A percentile compares a stretch with the other conserved stretches of the same genome.
phyloP scores from a whole-genome alignment of 2,329 filamentous ascomycete genomes.

The Verticillium zaregamsianum region DNA sequence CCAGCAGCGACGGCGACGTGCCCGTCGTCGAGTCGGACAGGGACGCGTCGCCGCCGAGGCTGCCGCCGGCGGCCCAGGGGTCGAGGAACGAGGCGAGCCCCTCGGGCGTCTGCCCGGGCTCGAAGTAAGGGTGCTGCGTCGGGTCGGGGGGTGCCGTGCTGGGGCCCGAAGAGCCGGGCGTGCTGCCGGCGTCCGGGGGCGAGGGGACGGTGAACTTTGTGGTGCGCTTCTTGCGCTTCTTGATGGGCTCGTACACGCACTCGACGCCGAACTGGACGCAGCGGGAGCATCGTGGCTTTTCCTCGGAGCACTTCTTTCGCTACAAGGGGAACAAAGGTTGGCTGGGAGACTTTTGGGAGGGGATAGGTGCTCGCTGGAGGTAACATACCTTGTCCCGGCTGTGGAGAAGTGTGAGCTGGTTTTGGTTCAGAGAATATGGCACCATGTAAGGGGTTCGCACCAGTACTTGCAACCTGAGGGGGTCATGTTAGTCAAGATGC shows the following conservation, averaged over 20 bases:
- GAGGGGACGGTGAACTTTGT: constrained; percentile 5
- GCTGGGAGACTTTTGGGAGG: neutral
- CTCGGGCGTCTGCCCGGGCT: neutral
- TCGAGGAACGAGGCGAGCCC: neutral
- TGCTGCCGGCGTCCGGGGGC: neutral
- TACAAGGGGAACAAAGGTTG: neutral
- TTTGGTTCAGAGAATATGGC: neutral
- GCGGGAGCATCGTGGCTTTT: constrained; percentile 11
- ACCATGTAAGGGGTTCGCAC: constrained; percentile 1
- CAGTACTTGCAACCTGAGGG: constrained; percentile 12
- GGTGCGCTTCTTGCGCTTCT: constrained; percentile 11
- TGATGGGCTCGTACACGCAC: constrained; percentile 13
- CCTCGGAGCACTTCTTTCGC: constrained; percentile 14
- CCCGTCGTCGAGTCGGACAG: constrained; percentile 1
- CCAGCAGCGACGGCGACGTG: constrained; percentile 1
- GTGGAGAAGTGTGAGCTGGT: neutral
- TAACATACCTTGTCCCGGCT: constrained; percentile 12
- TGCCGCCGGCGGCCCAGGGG: neutral
- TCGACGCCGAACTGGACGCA: constrained; percentile 10
- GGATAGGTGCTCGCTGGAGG: neutral
- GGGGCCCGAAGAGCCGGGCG: neutral
- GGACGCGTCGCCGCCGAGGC: neutral
- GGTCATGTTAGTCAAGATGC: constrained; percentile 2
- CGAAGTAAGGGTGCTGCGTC: neutral
- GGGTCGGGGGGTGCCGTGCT: neutral